phyloP scores from a whole-genome alignment of 78 protist genomes.

The Cyanophora paradoxa region DNA sequence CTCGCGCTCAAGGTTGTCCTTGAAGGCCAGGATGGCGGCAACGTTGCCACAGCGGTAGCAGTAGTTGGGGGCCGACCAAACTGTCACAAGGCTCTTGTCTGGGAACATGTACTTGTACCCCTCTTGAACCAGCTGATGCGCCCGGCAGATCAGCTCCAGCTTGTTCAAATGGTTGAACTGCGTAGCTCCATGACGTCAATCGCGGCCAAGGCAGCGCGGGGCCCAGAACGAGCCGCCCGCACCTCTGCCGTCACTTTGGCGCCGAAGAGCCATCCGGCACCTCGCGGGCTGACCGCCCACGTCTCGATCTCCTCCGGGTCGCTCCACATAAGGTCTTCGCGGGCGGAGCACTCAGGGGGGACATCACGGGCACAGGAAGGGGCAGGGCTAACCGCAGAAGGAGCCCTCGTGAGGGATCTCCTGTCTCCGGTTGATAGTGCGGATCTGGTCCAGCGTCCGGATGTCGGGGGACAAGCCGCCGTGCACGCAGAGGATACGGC shows the following conservation, averaged over 20 bases:
- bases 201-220: neutral
- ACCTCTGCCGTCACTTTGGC: constrained; percentile 33
- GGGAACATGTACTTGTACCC: constrained; percentile 92
- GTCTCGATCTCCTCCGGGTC: constrained; percentile 94
- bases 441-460: constrained; percentile 77
- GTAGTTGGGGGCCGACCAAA: constrained; percentile 99
- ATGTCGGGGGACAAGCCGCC: constrained; percentile 81
- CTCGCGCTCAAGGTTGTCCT: constrained; percentile 55
- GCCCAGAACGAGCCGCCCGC: too few relatives aligned
- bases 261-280: constrained; percentile 97
- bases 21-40: constrained; percentile 81
- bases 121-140: constrained; percentile 96
- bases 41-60: constrained; percentile 87
- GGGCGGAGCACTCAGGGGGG: neutral
- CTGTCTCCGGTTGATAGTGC: constrained; percentile 63
- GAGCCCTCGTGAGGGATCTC: constrained; percentile 97
- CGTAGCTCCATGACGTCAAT: neutral
- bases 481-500: constrained; percentile 89
- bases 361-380: neutral
- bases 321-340: constrained; percentile 93
- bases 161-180: constrained; percentile 77
- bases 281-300: constrained; percentile 93
- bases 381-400: constrained; percentile 63
- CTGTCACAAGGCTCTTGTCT: constrained; percentile 81
- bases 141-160: constrained; percentile 84